Conservation (phyloP, 192 early-diverging fungal species). For the Coemansia aciculifera region DNA sequence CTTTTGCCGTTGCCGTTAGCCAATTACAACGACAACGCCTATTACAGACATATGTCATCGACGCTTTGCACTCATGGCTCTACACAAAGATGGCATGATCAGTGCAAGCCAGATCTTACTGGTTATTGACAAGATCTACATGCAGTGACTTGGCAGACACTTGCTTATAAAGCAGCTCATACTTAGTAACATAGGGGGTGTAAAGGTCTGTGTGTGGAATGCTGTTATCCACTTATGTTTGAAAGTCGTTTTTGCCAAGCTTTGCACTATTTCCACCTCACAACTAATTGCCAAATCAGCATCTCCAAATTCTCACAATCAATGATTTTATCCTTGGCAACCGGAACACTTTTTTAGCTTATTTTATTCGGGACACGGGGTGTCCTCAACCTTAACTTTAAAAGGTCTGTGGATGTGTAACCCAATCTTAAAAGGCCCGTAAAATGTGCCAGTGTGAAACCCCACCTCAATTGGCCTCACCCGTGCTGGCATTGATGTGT, state of each 20-base stretch:
- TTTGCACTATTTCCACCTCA: not conserved
- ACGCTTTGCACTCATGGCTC: no score
- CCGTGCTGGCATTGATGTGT: not conserved
- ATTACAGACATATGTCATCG: no score
- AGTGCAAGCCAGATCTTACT: no score
- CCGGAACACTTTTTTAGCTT: not conserved
- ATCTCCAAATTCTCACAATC: not conserved
- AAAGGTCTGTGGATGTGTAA: not conserved
- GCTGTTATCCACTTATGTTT: not conserved
- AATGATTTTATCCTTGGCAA: not conserved
- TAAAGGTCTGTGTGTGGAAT: no score
- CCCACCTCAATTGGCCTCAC: not conserved
- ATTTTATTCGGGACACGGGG: not conserved
- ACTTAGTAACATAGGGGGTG: no score
- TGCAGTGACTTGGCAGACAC: no score
- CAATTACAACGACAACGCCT: no score
- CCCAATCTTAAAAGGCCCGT: not conserved
- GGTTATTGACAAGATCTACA: no score
- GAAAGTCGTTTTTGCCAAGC: not conserved
- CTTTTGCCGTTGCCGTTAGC: no score
- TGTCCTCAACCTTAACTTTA: not conserved
- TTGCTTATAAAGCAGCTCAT: no score
- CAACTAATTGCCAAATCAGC: not conserved
- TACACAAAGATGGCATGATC: no score
- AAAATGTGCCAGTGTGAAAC: slow-evolving; percentile 1